These are phyloP conservation scores for Diaporthe aspalathi DNA, from an alignment of 2,329 filamentous ascomycete genomes.

Conservation along the genomic window DNA sequence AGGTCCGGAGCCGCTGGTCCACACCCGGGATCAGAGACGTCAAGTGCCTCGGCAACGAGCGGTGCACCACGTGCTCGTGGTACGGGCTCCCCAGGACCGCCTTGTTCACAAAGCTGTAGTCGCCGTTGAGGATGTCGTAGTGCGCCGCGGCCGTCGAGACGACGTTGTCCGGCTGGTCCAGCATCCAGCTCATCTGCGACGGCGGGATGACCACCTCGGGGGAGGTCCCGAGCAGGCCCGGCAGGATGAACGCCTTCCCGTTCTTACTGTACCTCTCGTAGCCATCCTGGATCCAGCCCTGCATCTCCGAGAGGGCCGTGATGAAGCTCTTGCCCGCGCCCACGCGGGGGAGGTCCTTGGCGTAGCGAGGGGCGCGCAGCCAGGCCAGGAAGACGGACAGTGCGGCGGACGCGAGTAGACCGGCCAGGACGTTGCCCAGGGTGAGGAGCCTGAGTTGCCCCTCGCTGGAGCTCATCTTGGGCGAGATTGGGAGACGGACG, in stretches of 20 bases:
- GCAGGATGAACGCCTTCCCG: constrained; percentile 55
- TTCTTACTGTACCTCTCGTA: constrained; percentile 54
- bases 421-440: constrained; percentile 15
- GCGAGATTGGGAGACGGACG: no score
- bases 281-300: constrained; percentile 20
- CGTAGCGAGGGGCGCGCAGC: constrained; percentile 29
- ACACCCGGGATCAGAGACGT: constrained; percentile 53
- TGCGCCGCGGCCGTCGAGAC: constrained; percentile 57
- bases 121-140: constrained; percentile 50
- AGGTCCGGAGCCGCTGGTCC: constrained; percentile 53
- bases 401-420: not conserved
- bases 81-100: constrained; percentile 51
- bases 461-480: constrained; percentile 13
- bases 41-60: constrained; percentile 56
- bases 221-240: constrained; percentile 53
- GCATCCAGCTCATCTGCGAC: constrained; percentile 58
- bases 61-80: constrained; percentile 56
- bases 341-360: constrained; percentile 29
- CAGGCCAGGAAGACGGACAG: constrained; percentile 27
- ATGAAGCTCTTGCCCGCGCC: constrained; percentile 30
- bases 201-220: constrained; percentile 58
- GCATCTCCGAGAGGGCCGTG: constrained; percentile 25
- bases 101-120: constrained; percentile 57
- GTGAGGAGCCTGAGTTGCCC: constrained; percentile 15
- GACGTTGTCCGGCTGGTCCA: constrained; percentile 58